Base-by-base conservation (phyloP, 305 asterid species). In the Ajuga reptans region DNA sequence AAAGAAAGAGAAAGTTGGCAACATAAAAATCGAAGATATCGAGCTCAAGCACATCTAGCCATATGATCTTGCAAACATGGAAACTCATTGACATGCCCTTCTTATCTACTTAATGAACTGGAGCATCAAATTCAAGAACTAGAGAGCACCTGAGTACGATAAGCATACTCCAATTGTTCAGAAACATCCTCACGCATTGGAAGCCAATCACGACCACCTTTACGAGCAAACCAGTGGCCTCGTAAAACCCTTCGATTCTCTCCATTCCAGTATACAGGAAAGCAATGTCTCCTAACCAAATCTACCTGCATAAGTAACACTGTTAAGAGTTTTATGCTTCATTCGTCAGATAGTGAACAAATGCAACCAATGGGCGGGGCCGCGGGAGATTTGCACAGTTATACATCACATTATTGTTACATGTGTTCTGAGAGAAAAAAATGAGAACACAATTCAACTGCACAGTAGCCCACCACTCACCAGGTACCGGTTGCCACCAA, bases 141-240 rank as follows among this genome's bases (percentile, higher is more conserved):
- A 46, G 64, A 61, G 58, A 73, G 79, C 73, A 93, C 97, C 97
- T 86, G 88, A 75, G 89, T 73, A 68, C 96, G 89, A 75, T 91
- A 91, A 54, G 97, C 99, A 80, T 83, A 89, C 79, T 93, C 99
- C 83, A 93, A 81, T 64, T 93, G 99, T 83, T 93, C 99, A 24
- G 97, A 83, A 65, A 93, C 85, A 82, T 93, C 96, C 74, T 93
- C 99, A 47, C 97, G 94, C 58, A 93, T 73, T 17, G 99, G 99
- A 72, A 89, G 89, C 99, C 99, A 93, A 82, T 91, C 97, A 64
- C 85, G 91, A 59, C 96, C 89, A 63, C 96, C 92, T 84, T 87
- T 93, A 74, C 92, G 87, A 75, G 96, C 96, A 81, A 91, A 93
- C 99, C 99, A 93, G 75, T 93, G 97, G 73, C 99, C 99, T 85